phyloP scores from a whole-genome alignment of 345 rosid genomes.

The Eucalyptus paniculata region DNA sequence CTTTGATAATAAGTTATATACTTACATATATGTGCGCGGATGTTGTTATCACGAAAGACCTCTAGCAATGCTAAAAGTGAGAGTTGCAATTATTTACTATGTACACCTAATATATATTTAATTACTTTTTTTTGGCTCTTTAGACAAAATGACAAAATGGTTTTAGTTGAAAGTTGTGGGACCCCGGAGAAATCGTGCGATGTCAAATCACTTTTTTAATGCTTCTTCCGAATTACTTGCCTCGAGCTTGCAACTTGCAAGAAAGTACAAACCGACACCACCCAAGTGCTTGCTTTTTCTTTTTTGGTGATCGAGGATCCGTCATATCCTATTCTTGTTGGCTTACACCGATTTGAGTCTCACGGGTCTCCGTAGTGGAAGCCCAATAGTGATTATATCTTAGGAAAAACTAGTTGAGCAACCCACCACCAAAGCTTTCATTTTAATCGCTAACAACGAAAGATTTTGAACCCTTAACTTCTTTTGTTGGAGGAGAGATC shows the following conservation, averaged over 20 bases:
- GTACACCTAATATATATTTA: not conserved
- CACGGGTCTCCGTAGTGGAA: accelerated
- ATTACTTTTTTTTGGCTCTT: no score
- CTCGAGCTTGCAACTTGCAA: no score
- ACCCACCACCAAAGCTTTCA: accelerated
- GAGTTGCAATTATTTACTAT: not conserved
- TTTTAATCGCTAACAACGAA: accelerated
- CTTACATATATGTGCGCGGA: no score
- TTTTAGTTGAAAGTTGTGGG: not conserved
- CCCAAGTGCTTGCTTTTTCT: no score
- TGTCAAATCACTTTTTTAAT: not conserved
- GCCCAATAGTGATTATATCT: accelerated
- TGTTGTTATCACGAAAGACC: not conserved
- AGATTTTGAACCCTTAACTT: accelerated
- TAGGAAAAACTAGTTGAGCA: accelerated
- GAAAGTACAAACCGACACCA: no score
- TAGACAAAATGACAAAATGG: no score
- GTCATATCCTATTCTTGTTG: accelerated
- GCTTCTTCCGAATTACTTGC: not conserved
- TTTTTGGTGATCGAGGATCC: accelerated
- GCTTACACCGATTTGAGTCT: accelerated
- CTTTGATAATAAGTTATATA: no score
- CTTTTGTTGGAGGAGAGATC: accelerated
- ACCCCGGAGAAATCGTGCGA: no score
- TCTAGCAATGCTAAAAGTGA: not conserved